Base-by-base conservation (phyloP, 2,329 filamentous ascomycete genomes). In the Myriosclerotinia curreyana region DNA sequence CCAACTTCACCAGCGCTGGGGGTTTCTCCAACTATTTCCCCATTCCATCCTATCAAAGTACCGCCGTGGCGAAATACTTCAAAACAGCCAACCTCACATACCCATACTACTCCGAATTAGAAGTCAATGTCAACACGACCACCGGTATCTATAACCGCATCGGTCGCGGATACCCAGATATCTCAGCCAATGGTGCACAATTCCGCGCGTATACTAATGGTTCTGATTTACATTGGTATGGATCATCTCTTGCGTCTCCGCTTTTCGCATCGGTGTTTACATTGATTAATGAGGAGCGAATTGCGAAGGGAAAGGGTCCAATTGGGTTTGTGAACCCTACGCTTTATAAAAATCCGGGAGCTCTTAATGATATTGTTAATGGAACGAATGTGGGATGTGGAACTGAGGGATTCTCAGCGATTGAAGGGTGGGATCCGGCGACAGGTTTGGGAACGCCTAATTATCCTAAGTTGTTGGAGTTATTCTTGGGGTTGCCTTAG, bases 21-120 rank as follows among this genome's bases (percentile, higher is more conserved):
- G 82, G 82, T 2, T 85, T 85, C 74, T 80, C 78, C 65, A 79
- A 83, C 69, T 81, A 82, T 72, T 85, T 82, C 68, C 40, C 75
- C 3, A 76, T 76, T 2, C 81, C 82, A 0, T 68, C 67, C 6
- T 85, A 80, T 67, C 82, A 85, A 69, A 70, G 79, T 9, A 68
- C 71, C 0, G 78, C 77, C 1, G 78, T 85, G 0, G 69, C 73
- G 5, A 67, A 69, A 1, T 85, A 83, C 67, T 74, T 84, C 44
- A 49, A 62, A 9, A 66, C 44, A 2, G 60, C 66, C 6, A 62
- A 68, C 12, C 62, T 66, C 7, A 59, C 60, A 1, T 70, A 71
- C 36, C 69, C 68, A 49, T 70, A 69, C 50, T 72, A 73, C 62
- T 68, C 68, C 0, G 69, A 65, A 38, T 25, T 69, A 1, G 68